Base-by-base conservation (phyloP, 2,329 filamentous ascomycete genomes). In the Cadophora sp. region DNA sequence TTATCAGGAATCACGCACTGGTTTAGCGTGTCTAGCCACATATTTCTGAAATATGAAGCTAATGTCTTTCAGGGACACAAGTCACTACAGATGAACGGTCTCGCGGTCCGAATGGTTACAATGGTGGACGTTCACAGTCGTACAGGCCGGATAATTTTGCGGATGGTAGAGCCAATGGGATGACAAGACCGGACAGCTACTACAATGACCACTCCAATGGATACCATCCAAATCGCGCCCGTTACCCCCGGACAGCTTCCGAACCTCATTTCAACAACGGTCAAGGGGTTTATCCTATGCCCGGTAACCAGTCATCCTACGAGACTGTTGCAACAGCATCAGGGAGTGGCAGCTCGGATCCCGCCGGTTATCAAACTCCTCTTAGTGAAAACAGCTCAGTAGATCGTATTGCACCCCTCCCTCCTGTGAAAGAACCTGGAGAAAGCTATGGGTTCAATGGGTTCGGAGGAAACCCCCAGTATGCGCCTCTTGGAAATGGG, bases 381-480 rank as follows among this genome's bases (percentile, higher is more conserved):
- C 81, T 92, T 81, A 97, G 94, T 76, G 92, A 97, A 76, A 97
- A 97, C 80, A 96, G 93, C 81, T 97, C 93, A 1, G 87, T 96
- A 73, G 93, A 97, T 76, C 89, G 93, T 69, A 82, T 89, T 27
- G 81, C 84, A 66, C 85, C 89, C 61, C 82, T 83, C 5, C 81
- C 83, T 9, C 81, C 83, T 14, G 85, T 86, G 73, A 85, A 83
- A 30, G 85, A 89, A 59, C 83, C 84, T 8, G 75, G 80, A 6
- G 89, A 91, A 63, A 85, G 84, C 70, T 92, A 92, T 73, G 90
- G 91, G 60, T 89, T 89, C 70, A 74, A 68, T 47, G 74, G 74
- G 36, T 76, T 83, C 67, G 83, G 82, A 14, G 77, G 76, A 39
- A 76, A 73, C 16, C 80, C 81, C 0, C 78, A 82, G 39, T 77